Conservation (phyloP, 1,139 yeast genomes). For the Hyphopichia buzzinii region DNA sequence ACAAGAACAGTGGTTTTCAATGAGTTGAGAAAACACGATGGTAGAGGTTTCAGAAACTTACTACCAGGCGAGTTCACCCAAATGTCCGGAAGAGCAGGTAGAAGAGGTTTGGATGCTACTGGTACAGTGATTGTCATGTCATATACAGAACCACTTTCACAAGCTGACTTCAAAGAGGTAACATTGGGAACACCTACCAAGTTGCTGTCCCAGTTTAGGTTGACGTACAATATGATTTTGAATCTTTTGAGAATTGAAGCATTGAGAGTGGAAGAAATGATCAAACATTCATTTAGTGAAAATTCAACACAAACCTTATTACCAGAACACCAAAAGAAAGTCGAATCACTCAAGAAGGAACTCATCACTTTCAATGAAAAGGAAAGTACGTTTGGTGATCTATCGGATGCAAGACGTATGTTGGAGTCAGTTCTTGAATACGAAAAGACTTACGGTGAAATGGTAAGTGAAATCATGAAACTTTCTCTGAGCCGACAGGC, state of each 20-base stretch:
- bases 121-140: conserved; percentile 98
- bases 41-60: conserved; percentile 73
- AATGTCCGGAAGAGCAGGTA: conserved; percentile 99
- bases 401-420: conserved; percentile 42
- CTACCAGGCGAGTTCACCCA: conserved; percentile 97
- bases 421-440: conserved; percentile 47
- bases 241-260: conserved; percentile 92
- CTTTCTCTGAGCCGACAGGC: conserved; percentile 44
- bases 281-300: conserved; percentile 91
- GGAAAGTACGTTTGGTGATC: conserved; percentile 34
- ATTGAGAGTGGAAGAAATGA: conserved; percentile 93
- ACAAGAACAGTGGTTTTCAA: conserved; percentile 94
- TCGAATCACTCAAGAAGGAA: conserved; percentile 50
- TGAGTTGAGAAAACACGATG: conserved; percentile 85
- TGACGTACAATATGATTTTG: conserved; percentile 94
- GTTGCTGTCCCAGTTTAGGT: conserved; percentile 83
- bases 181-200: conserved; percentile 87
- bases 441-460: conserved; percentile 39
- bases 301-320: conserved; percentile 80
- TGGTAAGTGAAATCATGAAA: conserved; percentile 47
- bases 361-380: conserved; percentile 39
- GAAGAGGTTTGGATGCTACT: conserved; percentile 90
- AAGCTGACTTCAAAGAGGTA: conserved; percentile 68
- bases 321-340: conserved; percentile 79
- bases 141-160: conserved; percentile 65